Percentiles rank a stretch among this genome's conserved stretches.
Evolutionary conservation across 805 yeast species (phyloP).

Genomic region (Yamadazyma insecticola): DNA sequence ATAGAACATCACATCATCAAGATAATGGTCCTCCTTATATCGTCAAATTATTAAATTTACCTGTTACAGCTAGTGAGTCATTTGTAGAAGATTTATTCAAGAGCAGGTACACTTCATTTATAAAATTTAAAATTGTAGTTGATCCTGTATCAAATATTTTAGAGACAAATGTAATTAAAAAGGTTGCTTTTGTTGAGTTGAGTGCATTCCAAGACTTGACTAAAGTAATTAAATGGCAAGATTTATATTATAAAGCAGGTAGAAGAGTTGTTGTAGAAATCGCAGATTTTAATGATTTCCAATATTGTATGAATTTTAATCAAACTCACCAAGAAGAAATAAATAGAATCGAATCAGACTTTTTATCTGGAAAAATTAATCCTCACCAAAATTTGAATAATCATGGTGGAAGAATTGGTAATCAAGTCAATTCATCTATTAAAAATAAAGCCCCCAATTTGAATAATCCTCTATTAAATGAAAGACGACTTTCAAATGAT

Average conservation of each 20-base stretch:
- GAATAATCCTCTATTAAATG: not conserved
- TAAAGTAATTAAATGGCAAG: slow-evolving; percentile 61
- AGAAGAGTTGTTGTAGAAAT: slow-evolving; percentile 34
- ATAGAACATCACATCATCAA: not conserved
- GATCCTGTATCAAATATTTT: slow-evolving; percentile 40
- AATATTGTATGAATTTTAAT: slow-evolving; percentile 35
- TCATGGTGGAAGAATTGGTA: no score
- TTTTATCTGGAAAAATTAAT: slow-evolving; percentile 16
- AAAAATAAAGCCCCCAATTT: not conserved
- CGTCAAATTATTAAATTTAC: slow-evolving; percentile 57
- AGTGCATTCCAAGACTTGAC: slow-evolving; percentile 46
- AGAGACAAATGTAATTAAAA: slow-evolving; percentile 37
- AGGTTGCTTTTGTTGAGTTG: slow-evolving; percentile 63
- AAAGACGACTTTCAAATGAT: not conserved
- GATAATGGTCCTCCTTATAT: slow-evolving; percentile 56
- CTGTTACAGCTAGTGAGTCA: slow-evolving; percentile 47
- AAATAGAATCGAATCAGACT: slow-evolving; percentile 26
- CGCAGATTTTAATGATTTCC: slow-evolving; percentile 39
- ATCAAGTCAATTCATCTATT: no score
- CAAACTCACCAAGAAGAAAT: slow-evolving; percentile 29
- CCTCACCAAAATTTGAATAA: slow-evolving; percentile 1
- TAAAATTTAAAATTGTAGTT: slow-evolving; percentile 59
- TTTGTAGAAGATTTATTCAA: slow-evolving; percentile 57
- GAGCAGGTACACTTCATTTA: slow-evolving; percentile 55
- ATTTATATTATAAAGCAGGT: slow-evolving; percentile 44